Percentiles rank a stretch among this genome's conserved stretches.
Evolutionary conservation across 2,329 filamentous ascomycete species (phyloP).

Genomic region (Diaporthe caulivora): DNA sequence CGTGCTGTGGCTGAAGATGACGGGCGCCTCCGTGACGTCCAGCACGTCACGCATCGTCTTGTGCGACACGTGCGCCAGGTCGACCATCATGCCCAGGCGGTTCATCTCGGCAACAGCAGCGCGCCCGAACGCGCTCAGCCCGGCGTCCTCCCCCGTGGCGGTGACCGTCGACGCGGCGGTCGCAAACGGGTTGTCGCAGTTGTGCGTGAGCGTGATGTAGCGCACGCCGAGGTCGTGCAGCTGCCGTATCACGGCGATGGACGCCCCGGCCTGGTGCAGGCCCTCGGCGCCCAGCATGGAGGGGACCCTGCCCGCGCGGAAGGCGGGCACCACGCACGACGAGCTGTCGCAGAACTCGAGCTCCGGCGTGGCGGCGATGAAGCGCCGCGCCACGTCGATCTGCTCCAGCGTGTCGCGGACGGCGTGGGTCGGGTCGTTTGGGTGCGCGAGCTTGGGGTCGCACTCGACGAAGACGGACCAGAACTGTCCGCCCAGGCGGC

Average conservation of each 20-base stretch:
- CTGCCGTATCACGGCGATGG: slow-evolving; percentile 30
- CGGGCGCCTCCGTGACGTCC: slow-evolving; percentile 39
- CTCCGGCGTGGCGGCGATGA: slow-evolving; percentile 9
- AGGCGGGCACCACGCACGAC: slow-evolving; percentile 6
- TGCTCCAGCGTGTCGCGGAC: slow-evolving; percentile 30
- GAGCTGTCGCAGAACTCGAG: slow-evolving; percentile 11
- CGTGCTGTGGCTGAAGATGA: slow-evolving; percentile 41
- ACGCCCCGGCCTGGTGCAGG: slow-evolving; percentile 27
- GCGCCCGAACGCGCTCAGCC: slow-evolving; percentile 41
- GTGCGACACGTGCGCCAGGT: slow-evolving; percentile 42
- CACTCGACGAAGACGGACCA: slow-evolving; percentile 42
- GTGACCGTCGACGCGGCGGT: slow-evolving; percentile 26
- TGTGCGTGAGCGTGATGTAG: slow-evolving; percentile 42
- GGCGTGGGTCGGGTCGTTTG: slow-evolving; percentile 12
- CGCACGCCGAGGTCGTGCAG: slow-evolving; percentile 42
- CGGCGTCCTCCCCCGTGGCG: slow-evolving; percentile 31
- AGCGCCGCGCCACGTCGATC: slow-evolving; percentile 17
- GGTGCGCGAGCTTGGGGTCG: neutral
- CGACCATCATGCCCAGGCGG: slow-evolving; percentile 45
- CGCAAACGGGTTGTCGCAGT: slow-evolving; percentile 29
- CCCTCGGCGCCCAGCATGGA: slow-evolving; percentile 33
- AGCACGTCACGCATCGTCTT: slow-evolving; percentile 40
- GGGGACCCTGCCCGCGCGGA: slow-evolving; percentile 3
- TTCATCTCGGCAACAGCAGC: slow-evolving; percentile 48
- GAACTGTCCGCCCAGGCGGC: slow-evolving; percentile 48